Evolutionary conservation across 2,329 filamentous ascomycete genomes (phyloP).

Genomic region (Talaromyces amestolkiae): DNA sequence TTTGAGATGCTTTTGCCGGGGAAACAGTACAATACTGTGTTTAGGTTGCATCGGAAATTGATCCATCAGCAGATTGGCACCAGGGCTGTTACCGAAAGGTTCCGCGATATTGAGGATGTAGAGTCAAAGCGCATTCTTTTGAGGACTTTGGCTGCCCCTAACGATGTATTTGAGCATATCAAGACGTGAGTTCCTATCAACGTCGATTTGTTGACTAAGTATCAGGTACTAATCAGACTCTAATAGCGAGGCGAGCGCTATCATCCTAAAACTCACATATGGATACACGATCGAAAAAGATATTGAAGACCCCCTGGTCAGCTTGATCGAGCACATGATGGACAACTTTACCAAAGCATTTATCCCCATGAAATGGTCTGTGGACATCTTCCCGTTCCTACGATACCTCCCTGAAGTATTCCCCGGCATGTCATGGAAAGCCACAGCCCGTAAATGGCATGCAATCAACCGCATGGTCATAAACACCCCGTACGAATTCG

Average conservation of each 20-base stretch:
- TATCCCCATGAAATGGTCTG: slow-evolving; percentile 44
- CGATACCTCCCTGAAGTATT: slow-evolving; percentile 45
- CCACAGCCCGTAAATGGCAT: slow-evolving; percentile 39
- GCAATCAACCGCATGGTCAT: slow-evolving; percentile 30
- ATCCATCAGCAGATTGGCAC: slow-evolving; percentile 47
- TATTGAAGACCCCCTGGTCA: slow-evolving; percentile 43
- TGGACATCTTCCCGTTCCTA: slow-evolving; percentile 47
- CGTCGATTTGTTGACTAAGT: too few relatives aligned
- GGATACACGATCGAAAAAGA: slow-evolving; percentile 46
- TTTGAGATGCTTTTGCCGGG: slow-evolving; percentile 39
- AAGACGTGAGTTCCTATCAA: slow-evolving; percentile 30
- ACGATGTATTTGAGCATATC: slow-evolving; percentile 42
- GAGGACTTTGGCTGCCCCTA: slow-evolving; percentile 40
- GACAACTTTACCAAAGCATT: slow-evolving; percentile 40
- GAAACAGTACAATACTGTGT: slow-evolving; percentile 36
- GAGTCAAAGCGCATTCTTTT: slow-evolving; percentile 47
- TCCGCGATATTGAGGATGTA: slow-evolving; percentile 43
- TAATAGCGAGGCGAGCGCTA: slow-evolving; percentile 27
- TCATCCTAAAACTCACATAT: slow-evolving; percentile 47
- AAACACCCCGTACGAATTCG: slow-evolving; percentile 44
- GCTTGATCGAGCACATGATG: slow-evolving; percentile 41
- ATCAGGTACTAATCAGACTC: background rate
- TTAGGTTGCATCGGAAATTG: slow-evolving; percentile 46
- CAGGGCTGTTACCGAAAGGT: slow-evolving; percentile 38
- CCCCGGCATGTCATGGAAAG: slow-evolving; percentile 47